Base-by-base conservation (phyloP, 257 asterid genomes). In the Mentha longifolia region DNA sequence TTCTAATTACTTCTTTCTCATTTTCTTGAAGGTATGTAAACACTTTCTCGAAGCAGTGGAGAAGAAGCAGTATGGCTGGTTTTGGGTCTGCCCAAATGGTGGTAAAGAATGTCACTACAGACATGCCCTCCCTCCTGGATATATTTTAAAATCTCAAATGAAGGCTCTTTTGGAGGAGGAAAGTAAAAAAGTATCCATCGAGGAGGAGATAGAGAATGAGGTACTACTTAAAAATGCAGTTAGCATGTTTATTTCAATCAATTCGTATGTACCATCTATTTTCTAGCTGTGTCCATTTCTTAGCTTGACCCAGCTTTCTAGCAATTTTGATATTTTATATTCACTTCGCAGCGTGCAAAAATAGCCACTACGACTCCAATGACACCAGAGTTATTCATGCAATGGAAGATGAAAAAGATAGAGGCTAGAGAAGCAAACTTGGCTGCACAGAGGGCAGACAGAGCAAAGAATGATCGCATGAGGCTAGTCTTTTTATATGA, bases 391-490 rank as follows among this genome's bases (percentile, higher is more conserved):
- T 74, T 92, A 52, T 95, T 92, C 82, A 75, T 86, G 89, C 87
- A 84, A 78, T 95, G 99, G 99, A 95, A 78, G 79, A 78, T 74
- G 84, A 92, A 87, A 79, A 92, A 92, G 90, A 76, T 77, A 37
- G 97, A 92, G 56, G 97, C 92, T 77, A 85, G 79, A 77, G 97
- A 95, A 15, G 96, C 96, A 15, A 84, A 83, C 59, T 77, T 95
- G 86, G 98, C 96, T 74, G 89, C 90, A 64, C 88, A 84, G 74
- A 83, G 82, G 75, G 99, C 97, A 20, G 99, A 95, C 65, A 88
- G 98, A 82, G 99, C 97, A 73, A 95, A 95, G 87, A 89, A 89
- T 75, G 99, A 95, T 78, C 92, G 99, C 58, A 89, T 92, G 99
- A 95, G 99, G 99, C 86, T 67, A 70, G 78, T 65, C 54, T 60